Evolutionary conservation across 768 basidiomycete genomes (phyloP).

Genomic region (Boletus tomentosulus): DNA sequence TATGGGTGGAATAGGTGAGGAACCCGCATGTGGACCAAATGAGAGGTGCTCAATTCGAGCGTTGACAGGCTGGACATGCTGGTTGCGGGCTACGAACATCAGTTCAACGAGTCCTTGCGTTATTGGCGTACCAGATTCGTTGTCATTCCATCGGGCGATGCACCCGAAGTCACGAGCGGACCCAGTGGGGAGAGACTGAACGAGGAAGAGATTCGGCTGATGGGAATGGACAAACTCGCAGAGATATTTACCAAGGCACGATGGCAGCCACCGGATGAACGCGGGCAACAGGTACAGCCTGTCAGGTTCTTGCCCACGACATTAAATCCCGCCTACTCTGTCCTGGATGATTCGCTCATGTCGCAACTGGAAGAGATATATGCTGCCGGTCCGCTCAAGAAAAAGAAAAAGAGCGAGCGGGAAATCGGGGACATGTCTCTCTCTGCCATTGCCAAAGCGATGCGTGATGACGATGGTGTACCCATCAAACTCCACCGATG

Average conservation of each 20-base stretch:
- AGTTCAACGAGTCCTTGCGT: slow-evolving; percentile 75
- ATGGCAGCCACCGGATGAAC: slow-evolving; percentile 56
- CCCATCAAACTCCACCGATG: slow-evolving; percentile 82
- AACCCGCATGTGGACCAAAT: background rate
- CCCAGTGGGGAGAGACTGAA: slow-evolving; percentile 71
- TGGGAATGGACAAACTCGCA: slow-evolving; percentile 89
- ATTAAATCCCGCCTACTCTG: slow-evolving; percentile 72
- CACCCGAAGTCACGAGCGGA: slow-evolving; percentile 51
- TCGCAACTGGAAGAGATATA: slow-evolving; percentile 79
- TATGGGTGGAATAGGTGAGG: slow-evolving; percentile 83
- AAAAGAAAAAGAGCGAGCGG: slow-evolving; percentile 77
- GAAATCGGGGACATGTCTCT: slow-evolving; percentile 67
- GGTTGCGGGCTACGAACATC: slow-evolving; percentile 75
- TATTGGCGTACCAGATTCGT: slow-evolving; percentile 96
- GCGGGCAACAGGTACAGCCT: slow-evolving; percentile 44
- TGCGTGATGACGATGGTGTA: slow-evolving; percentile 82
- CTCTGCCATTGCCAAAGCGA: slow-evolving; percentile 67
- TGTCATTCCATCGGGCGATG: slow-evolving; percentile 80
- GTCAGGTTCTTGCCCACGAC: slow-evolving; percentile 83
- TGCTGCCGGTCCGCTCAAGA: slow-evolving; percentile 64
- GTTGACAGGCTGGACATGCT: slow-evolving; percentile 72
- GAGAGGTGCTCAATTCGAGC: background rate
- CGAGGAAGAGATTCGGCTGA: slow-evolving; percentile 82
- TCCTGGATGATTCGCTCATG: slow-evolving; percentile 76
- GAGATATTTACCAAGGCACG: slow-evolving; percentile 83